Evolutionary conservation across 805 yeast genomes (phyloP).

Genomic region (Starmerella kuoi): DNA sequence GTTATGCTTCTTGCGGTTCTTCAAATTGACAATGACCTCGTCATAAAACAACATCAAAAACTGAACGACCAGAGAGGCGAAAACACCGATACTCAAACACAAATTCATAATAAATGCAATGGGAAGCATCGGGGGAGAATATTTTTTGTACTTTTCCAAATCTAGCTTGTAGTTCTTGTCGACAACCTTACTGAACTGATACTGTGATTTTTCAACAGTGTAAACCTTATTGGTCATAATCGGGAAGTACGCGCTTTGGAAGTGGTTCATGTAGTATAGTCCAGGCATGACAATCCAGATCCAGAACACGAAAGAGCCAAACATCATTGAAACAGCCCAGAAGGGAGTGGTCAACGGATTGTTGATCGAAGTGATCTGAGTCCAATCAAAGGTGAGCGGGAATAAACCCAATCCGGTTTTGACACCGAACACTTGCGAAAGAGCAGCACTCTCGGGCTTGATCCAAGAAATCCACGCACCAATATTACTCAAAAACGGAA

Average conservation of each 20-base stretch:
- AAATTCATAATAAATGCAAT: slow-evolving; percentile 50
- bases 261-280: slow-evolving; percentile 41
- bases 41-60: slow-evolving; percentile 45
- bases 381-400: slow-evolving; percentile 64
- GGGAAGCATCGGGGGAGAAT: slow-evolving; percentile 55
- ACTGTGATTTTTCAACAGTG: slow-evolving; percentile 40
- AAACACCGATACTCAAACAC: slow-evolving; percentile 52
- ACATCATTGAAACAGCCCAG: slow-evolving; percentile 34
- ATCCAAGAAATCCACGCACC: slow-evolving; percentile 59
- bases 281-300: slow-evolving; percentile 27
- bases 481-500: slow-evolving; percentile 41
- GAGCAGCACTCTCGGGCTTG: slow-evolving; percentile 40
- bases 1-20: slow-evolving; percentile 28
- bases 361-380: slow-evolving; percentile 41
- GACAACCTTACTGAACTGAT: slow-evolving; percentile 42
- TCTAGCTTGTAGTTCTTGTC: slow-evolving; percentile 35
- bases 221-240: slow-evolving; percentile 37
- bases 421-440: slow-evolving; percentile 59
- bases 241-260: slow-evolving; percentile 51
- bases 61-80: slow-evolving; percentile 49
- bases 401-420: slow-evolving; percentile 50
- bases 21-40: slow-evolving; percentile 34
- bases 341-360: slow-evolving; percentile 56
- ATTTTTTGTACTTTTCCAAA: slow-evolving; percentile 39
- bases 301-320: slow-evolving; percentile 42